Evolutionary conservation across 805 yeast genomes (phyloP).

Genomic region (Candida corydali): DNA sequence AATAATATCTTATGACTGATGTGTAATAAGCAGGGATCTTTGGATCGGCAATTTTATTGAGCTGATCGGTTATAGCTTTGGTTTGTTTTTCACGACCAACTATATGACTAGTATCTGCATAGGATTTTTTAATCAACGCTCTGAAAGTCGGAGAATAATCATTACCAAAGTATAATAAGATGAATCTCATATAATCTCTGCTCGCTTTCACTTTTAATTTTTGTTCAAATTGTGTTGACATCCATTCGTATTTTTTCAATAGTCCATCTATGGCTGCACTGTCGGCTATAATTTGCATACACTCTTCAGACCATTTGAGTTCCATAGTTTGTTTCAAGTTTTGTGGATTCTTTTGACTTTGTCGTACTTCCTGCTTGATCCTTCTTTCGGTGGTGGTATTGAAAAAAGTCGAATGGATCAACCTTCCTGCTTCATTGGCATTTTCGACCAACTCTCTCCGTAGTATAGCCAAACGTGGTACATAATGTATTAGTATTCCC

Average conservation of each 20-base stretch:
- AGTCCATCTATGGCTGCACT: not conserved
- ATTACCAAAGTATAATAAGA: not conserved
- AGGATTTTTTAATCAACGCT: not conserved
- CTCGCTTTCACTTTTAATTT: not conserved
- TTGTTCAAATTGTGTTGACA: not conserved
- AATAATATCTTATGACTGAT: conserved; percentile 7
- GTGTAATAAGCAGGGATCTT: not conserved
- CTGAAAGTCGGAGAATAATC: conserved; percentile 1
- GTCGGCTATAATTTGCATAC: not conserved
- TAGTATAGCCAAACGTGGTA: conserved; percentile 22
- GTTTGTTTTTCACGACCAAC: not conserved
- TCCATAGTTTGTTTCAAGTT: not conserved
- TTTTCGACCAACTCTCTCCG: conserved; percentile 26
- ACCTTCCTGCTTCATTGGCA: conserved; percentile 28
- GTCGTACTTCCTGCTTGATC: not conserved
- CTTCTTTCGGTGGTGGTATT: not conserved
- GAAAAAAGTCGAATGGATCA: not conserved
- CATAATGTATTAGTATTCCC: conserved; percentile 9
- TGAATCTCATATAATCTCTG: conserved; percentile 1
- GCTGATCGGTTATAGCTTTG: not conserved
- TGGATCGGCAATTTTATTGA: conserved; percentile 4
- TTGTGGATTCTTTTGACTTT: not conserved
- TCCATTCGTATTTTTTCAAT: conserved; percentile 1
- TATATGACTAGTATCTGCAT: not conserved
- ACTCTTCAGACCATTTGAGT: not conserved